Evolutionary conservation across 306 rosid species (phyloP).

Genomic region (Styphnolobium japonicum): DNA sequence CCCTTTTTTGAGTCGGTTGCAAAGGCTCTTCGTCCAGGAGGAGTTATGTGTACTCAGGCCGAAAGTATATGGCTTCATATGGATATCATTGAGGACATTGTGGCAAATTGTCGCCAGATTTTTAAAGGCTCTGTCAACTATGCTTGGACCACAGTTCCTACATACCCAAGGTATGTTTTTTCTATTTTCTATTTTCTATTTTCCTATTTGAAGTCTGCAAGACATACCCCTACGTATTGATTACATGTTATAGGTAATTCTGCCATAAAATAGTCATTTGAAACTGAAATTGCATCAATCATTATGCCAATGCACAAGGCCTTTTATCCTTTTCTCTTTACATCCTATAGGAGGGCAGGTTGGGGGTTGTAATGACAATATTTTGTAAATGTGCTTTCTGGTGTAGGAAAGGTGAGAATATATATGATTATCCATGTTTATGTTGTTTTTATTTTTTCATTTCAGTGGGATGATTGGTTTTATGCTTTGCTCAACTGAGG

Average conservation of each 20-base stretch:
- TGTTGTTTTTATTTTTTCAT: constrained; percentile 26
- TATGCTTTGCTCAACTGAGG: constrained; percentile 99
- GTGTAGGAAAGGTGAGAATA: neutral
- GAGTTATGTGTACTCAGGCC: constrained; percentile 95
- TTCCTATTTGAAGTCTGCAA: neutral
- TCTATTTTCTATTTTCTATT: neutral
- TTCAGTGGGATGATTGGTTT: constrained; percentile 98
- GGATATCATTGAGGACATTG: constrained; percentile 90
- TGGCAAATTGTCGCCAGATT: constrained; percentile 72
- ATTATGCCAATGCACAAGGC: neutral
- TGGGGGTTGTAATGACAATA: neutral
- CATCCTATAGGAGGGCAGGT: neutral
- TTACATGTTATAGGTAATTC: neutral
- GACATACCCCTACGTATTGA: neutral
- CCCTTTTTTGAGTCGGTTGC: constrained; percentile 83
- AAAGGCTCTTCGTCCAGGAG: constrained; percentile 94
- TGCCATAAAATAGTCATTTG: neutral
- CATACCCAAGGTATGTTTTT: constrained; percentile 79
- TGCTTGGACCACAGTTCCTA: constrained; percentile 99
- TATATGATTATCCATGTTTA: constrained; percentile 3
- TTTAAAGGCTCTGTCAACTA: constrained; percentile 98
- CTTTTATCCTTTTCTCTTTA: neutral
- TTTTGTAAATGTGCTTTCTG: neutral
- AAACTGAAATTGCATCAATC: constrained; percentile 7
- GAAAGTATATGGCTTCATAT: constrained; percentile 99